Evolutionary conservation across 352 stramenopile species (phyloP), one percentile per base, ranked within the genome.

Genomic region (Pythium oligandrum): DNA sequence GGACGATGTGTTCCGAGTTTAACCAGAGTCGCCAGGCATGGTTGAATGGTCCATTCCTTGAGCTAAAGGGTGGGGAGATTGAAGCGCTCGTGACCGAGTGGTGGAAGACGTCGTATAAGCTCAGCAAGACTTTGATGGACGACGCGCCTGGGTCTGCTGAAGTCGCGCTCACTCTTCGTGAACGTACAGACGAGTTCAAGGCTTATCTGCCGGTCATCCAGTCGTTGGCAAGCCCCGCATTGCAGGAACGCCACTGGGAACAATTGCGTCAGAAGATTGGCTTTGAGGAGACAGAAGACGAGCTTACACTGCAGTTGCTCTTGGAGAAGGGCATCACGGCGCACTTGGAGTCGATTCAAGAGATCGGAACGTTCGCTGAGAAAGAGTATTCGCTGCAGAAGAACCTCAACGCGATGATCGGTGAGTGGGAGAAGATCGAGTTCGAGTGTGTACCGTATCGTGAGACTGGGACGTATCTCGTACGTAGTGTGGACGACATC

Each of bases 301-400:
- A 96, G 53, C 59, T 93, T n/a, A 96, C 88, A 6, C 71, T 96
- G 6, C 67, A 88, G 32, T 51, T 92, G 38, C 56, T 95, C 11
- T 57, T 94, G 2, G 88, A 96, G 33, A 88, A 86, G 39, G 84
- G 78, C 17, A 93, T 95, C 49, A 86, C 71, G 6, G 52, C 84
- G 35, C 84, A 97, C 62, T 76, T 98, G 32, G 93, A 98, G 34
- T 78, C 82, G 5, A 95, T 98, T 17, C 77, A 92, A 48, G 83
- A 92, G 61, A 81, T 93, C 40, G 88, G 89, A 1, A 94, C 92
- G 2, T 92, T 95, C 48, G 94, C 93, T 1, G 90, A 98, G 64
- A 98, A 98, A 56, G 93, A 98, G 65, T 98, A 97, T 57, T 89
- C 88, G 2, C 55, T 98, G 10, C 88, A 98, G 58, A 96, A 96